Evolutionary conservation across 768 basidiomycete genomes (phyloP).

Genomic region (Boletus rex-veris): DNA sequence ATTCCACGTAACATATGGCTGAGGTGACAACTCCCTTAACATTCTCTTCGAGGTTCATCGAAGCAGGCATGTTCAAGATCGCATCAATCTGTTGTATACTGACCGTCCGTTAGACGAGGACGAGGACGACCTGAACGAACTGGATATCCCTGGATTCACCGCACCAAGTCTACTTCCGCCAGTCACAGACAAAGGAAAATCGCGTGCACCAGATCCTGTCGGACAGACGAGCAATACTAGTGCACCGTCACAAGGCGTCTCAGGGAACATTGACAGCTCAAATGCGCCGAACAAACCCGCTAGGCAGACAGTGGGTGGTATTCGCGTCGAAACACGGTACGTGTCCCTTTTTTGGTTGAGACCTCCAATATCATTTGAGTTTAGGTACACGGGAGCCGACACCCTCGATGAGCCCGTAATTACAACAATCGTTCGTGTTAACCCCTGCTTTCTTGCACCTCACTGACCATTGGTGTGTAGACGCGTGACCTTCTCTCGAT

Average conservation of each 20-base stretch:
- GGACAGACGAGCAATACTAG: constrained; percentile 38
- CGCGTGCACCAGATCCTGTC: constrained; percentile 54
- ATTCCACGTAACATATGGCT: constrained; percentile 18
- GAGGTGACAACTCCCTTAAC: constrained; percentile 47
- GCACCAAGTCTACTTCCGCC: constrained; percentile 55
- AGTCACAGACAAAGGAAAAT: constrained; percentile 64
- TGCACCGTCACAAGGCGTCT: constrained; percentile 41
- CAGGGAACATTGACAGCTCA: constrained; percentile 70
- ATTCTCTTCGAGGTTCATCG: constrained; percentile 73
- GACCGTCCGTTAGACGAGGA: constrained; percentile 45
- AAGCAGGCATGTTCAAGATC: constrained; percentile 53
- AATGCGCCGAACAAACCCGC: constrained; percentile 40
- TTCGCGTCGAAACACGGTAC: constrained; percentile 85
- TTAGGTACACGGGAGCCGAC: constrained; percentile 71
- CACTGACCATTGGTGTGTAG: constrained; percentile 39
- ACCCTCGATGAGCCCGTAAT: constrained; percentile 92
- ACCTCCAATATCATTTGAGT: background rate
- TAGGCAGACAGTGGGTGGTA: constrained; percentile 75
- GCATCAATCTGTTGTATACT: background rate
- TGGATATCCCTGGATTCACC: constrained; percentile 75
- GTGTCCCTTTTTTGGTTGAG: constrained; percentile 13
- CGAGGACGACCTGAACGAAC: constrained; percentile 82
- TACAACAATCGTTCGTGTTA: constrained; percentile 74
- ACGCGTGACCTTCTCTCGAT: constrained; percentile 87
- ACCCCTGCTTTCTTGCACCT: background rate